Base-by-base conservation (phyloP, 2,329 filamentous ascomycete species). In the Nemania abortiva region DNA sequence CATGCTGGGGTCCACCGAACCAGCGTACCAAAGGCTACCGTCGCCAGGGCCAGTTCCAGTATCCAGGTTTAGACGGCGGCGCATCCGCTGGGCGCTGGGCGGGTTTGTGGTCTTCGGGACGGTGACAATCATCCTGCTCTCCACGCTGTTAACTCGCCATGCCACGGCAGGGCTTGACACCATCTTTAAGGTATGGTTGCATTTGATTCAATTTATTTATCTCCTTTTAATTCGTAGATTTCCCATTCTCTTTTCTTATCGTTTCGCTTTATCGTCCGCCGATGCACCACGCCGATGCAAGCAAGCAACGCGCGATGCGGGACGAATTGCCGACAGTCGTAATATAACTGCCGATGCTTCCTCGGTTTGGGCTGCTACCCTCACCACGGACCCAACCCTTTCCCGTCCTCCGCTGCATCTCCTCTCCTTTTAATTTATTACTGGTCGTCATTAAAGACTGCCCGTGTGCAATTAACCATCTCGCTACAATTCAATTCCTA, bases 131-230 rank as follows among this genome's bases (percentile, higher is more conserved):
- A 63, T 71, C 31, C 31, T 73, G 39, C 66, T 71, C 47, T 70
- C 69, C 15, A 72, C 70, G 37, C 64, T 73, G 47, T 54, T 71
- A 10, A 71, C n/a, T 45, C 66, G 69, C 22, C 63, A 69, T 56
- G 7, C 66, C 10, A 13, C 55, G 0, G 66, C 37, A 5, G 61
- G 63, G 13, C 13, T 67, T n/a, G 62, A 64, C 34, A 61, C 65
- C 45, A 29, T 73, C n/a, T 73, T 73, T 29, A 71, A 68, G 71
- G 71, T 71, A 73, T 18, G 58, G 3, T 18, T 45, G 9, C 9
- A 61, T 27, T 42, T 22, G 7, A 6, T 65, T 27, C 24, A 27
- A 27, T 27, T 50, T 45, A 20, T 56, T 54, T 47, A 7, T 52
- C 27, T 34, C n/a, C 6, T 54, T n/a, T 52, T 50, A 20, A 29